These are phyloP conservation scores for Trematosphaeria pertusa DNA, from an alignment of 2,329 filamentous ascomycete species.

Conservation along the genomic window DNA sequence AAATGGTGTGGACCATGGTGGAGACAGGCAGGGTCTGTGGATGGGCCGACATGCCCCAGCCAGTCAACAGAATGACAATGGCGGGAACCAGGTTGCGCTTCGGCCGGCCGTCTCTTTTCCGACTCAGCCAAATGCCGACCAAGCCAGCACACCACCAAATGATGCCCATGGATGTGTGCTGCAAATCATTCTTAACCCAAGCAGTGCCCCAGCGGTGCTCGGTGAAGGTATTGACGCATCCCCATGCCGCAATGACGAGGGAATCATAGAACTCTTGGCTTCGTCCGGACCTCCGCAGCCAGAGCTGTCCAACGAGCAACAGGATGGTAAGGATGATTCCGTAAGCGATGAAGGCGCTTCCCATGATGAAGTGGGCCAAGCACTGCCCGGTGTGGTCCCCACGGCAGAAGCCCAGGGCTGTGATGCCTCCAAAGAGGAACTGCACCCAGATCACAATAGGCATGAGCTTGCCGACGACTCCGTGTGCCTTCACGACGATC, in stretches of 20 bases:
- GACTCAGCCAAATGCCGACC: slow-evolving; percentile 89
- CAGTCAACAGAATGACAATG: slow-evolving; percentile 89
- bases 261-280: slow-evolving; percentile 98
- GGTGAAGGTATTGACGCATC: slow-evolving; percentile 96
- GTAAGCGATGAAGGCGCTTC: slow-evolving; percentile 93
- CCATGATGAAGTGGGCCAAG: slow-evolving; percentile 98
- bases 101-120: slow-evolving; percentile 80
- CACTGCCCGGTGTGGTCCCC: slow-evolving; percentile 92
- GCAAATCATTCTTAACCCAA: slow-evolving; percentile 93
- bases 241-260: slow-evolving; percentile 89
- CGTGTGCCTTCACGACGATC: slow-evolving; percentile 75
- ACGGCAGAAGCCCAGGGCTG: slow-evolving; percentile 88
- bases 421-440: slow-evolving; percentile 96
- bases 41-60: slow-evolving; percentile 94
- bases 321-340: slow-evolving; percentile 86
- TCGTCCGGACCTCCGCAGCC: slow-evolving; percentile 80
- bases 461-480: slow-evolving; percentile 84
- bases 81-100: slow-evolving; percentile 93
- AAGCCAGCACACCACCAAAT: slow-evolving; percentile 97
- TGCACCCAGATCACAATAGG: slow-evolving; percentile 89
- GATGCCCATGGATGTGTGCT: slow-evolving; percentile 99
- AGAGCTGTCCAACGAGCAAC: slow-evolving; percentile 85
- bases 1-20: slow-evolving; percentile 85
- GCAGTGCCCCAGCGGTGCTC: slow-evolving; percentile 91
- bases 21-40: slow-evolving; percentile 84